Base-by-base conservation (phyloP, 495 filamentous ascomycete genomes). In the Cudoniella acicularis region DNA sequence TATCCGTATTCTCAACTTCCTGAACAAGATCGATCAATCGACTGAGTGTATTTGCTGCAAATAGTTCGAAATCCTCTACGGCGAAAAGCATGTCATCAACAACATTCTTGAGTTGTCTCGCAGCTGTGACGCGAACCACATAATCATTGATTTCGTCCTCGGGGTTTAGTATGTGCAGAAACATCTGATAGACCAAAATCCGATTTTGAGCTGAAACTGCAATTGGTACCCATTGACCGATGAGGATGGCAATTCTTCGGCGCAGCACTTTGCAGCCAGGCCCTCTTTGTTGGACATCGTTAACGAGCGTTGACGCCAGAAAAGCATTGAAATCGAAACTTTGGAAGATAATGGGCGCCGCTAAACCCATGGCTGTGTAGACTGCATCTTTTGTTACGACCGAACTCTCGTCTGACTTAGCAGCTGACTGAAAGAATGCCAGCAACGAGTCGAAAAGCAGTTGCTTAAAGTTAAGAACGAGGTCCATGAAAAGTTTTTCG, bases 401-500 rank as follows among this genome's bases (percentile, higher is more conserved):
- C 20, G 27, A 63, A 61, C 92, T 81, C 43, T 85, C 80, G 26
- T 75, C 69, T 66, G 80, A 75, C 78, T 87, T 82, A 50, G 87
- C 83, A 53, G 89, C 86, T 0, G 81, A 82, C 49, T 84, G 75
- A 70, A 96, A 96, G 50, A 96, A 91, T 10, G 77, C 78, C 57
- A 96, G 70, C 10, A 98, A 75, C 1, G 90, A 91, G 36, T 83
- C 78, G 23, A 89, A 79, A 2, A 96, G 78, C 18, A 94, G 72
- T 20, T 85, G 77, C 69, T 91, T 95, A 77, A 89, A 92, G 69
- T 96, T 86, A 40, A 88, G 88, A 22, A 96, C 81, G 0, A 98
- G 79, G 63, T 97, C 94, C 64, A 98, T 78, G 69, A 97, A 96
- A 16, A 98, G 78, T 70, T 92, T 95, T 72, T 98, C 92, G 0